phyloP scores from a whole-genome alignment of 2,329 filamentous ascomycete species.

The Fusarium fujikuroi region DNA sequence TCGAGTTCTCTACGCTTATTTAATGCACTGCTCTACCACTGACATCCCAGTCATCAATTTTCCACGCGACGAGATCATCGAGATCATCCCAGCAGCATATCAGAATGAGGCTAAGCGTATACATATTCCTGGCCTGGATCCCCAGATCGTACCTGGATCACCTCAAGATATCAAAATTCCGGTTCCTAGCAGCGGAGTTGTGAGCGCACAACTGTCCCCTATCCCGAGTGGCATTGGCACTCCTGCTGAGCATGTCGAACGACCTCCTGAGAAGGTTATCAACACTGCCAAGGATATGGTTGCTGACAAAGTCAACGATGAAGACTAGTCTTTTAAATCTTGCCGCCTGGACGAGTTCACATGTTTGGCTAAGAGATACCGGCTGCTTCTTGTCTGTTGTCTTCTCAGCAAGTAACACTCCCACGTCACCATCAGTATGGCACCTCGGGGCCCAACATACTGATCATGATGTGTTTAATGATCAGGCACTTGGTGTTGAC shows the following conservation, averaged over 20 bases:
- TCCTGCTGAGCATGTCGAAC: conserved; percentile 56
- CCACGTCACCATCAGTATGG: not conserved
- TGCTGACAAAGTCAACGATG: conserved; percentile 63
- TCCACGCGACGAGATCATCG: conserved; percentile 96
- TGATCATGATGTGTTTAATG: conserved; percentile 34
- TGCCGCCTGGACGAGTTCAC: not conserved
- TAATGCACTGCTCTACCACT: conserved; percentile 97
- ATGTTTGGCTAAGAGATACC: not conserved
- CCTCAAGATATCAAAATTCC: conserved; percentile 86
- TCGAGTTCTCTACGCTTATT: conserved; percentile 93
- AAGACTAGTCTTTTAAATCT: conserved; percentile 52
- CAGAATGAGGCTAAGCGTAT: conserved; percentile 96
- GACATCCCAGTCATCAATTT: conserved; percentile 95
- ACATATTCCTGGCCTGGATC: conserved; percentile 76
- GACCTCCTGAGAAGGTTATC: conserved; percentile 60
- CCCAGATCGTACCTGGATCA: conserved; percentile 77
- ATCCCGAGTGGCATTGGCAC: conserved; percentile 60
- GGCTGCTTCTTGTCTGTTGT: not conserved
- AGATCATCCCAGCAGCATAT: conserved; percentile 97
- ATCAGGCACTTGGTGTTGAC: conserved; percentile 32
- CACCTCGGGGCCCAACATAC: conserved; percentile 11
- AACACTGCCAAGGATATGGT: conserved; percentile 62
- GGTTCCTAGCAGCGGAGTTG: conserved; percentile 61
- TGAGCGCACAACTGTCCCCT: conserved; percentile 57
- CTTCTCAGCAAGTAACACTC: not conserved